These are phyloP conservation scores for Colletotrichum truncatum DNA, from an alignment of 2,329 filamentous ascomycete species.

Conservation along the genomic window DNA sequence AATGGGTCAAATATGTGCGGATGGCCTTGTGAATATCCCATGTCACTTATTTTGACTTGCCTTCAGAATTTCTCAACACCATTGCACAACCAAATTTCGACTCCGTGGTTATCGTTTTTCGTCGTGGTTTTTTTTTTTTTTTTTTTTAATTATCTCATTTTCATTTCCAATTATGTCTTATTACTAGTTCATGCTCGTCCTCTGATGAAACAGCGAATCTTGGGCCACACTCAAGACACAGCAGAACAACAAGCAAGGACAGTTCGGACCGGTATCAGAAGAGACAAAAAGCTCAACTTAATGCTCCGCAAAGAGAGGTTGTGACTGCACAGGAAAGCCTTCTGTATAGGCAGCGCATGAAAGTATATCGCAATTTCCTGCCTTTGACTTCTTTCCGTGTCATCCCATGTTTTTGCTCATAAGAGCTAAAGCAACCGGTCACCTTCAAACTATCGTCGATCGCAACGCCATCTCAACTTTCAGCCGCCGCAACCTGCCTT, in stretches of 20 bases:
- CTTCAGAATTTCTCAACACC: background rate
- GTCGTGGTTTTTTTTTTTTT: no score
- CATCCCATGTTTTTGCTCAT: conserved; percentile 11
- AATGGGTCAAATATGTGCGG: background rate
- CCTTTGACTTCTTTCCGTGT: background rate
- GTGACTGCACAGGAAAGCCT: background rate
- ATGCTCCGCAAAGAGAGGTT: background rate
- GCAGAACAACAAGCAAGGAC: background rate
- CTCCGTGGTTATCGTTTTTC: no score
- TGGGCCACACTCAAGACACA: background rate
- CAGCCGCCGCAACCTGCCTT: background rate
- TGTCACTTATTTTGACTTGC: background rate
- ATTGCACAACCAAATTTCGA: no score
- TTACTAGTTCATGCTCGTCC: background rate
- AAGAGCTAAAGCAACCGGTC: background rate
- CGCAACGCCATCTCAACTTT: background rate
- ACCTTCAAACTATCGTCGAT: background rate
- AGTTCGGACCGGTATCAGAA: conserved; percentile 4
- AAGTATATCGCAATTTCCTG: background rate
- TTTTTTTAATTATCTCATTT: background rate
- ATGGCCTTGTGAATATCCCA: background rate
- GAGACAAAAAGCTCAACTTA: background rate
- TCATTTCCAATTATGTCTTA: background rate
- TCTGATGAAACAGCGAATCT: background rate
- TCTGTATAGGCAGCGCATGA: background rate